phyloP scores from a whole-genome alignment of 83 land plant species.

The Thuja plicata region DNA sequence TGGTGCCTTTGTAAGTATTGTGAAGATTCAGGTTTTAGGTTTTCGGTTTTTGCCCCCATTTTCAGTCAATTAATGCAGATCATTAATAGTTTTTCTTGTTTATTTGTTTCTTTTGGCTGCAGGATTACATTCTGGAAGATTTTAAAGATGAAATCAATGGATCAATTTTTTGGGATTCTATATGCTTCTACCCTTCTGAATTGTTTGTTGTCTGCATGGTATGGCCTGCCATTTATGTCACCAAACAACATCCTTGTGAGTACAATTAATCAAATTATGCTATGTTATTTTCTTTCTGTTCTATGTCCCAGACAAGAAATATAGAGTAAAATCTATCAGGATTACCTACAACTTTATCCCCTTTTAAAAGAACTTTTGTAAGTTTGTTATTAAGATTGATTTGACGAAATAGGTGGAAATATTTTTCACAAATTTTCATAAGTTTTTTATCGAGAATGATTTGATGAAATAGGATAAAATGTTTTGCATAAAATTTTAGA shows the following conservation, averaged over 20 bases:
- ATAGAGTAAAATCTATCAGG: neutral
- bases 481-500: too few relatives aligned
- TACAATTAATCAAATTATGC: slow-evolving; percentile 56
- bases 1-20: slow-evolving; percentile 50
- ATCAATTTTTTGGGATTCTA: slow-evolving; percentile 73
- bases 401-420: too few relatives aligned
- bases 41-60: neutral
- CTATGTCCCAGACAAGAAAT: slow-evolving; percentile 8
- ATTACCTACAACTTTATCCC: too few relatives aligned
- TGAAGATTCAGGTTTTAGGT: neutral
- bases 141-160: slow-evolving; percentile 46
- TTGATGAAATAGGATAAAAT: too few relatives aligned
- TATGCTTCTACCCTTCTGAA: slow-evolving; percentile 62
- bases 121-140: slow-evolving; percentile 64
- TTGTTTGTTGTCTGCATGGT: slow-evolving; percentile 72
- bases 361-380: too few relatives aligned
- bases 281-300: slow-evolving; percentile 28
- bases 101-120: neutral
- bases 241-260: slow-evolving; percentile 57
- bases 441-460: too few relatives aligned
- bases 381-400: too few relatives aligned
- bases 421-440: too few relatives aligned
- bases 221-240: slow-evolving; percentile 65
- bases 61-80: neutral
- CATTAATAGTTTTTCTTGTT: neutral